Conservation (phyloP, 1,139 yeast genomes). For the Wickerhamiella pararugosa region DNA sequence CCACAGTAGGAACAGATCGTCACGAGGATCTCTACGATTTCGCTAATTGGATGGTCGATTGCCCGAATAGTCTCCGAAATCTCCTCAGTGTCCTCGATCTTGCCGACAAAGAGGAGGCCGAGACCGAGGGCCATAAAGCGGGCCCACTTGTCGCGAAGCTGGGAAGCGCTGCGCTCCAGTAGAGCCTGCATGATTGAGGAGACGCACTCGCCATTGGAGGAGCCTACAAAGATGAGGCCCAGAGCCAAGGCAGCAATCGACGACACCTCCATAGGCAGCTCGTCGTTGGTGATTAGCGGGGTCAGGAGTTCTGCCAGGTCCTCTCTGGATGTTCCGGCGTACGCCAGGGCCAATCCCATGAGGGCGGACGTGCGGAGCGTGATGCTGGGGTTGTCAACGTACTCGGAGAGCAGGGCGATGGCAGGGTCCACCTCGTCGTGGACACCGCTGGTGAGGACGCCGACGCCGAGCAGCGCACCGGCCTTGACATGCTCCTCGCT, state of each 20-base stretch:
- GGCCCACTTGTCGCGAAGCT: slow-evolving; percentile 73
- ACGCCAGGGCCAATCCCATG: slow-evolving; percentile 85
- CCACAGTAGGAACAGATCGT: slow-evolving; percentile 95
- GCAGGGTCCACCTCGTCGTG: slow-evolving; percentile 96
- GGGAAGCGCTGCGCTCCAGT: slow-evolving; percentile 67
- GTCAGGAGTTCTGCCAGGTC: slow-evolving; percentile 62
- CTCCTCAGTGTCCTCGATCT: slow-evolving; percentile 89
- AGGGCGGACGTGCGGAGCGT: slow-evolving; percentile 67
- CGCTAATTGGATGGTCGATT: slow-evolving; percentile 85
- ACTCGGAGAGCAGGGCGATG: slow-evolving; percentile 63
- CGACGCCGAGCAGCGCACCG: slow-evolving; percentile 93
- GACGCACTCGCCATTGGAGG: slow-evolving; percentile 89
- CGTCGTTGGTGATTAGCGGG: slow-evolving; percentile 79
- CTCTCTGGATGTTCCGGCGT: slow-evolving; percentile 85
- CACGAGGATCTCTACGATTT: slow-evolving; percentile 77
- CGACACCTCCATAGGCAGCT: slow-evolving; percentile 60
- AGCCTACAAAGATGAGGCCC: slow-evolving; percentile 91
- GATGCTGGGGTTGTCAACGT: slow-evolving; percentile 40
- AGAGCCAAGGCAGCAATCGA: slow-evolving; percentile 81
- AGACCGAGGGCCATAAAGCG: slow-evolving; percentile 85
- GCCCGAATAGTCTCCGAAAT: slow-evolving; percentile 91
- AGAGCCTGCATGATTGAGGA: slow-evolving; percentile 80
- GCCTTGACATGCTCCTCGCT: slow-evolving; percentile 81
- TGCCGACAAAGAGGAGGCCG: slow-evolving; percentile 86
- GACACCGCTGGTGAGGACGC: slow-evolving; percentile 85